Base-by-base conservation (phyloP, 179 eudicot species). In the Silene vulgaris region DNA sequence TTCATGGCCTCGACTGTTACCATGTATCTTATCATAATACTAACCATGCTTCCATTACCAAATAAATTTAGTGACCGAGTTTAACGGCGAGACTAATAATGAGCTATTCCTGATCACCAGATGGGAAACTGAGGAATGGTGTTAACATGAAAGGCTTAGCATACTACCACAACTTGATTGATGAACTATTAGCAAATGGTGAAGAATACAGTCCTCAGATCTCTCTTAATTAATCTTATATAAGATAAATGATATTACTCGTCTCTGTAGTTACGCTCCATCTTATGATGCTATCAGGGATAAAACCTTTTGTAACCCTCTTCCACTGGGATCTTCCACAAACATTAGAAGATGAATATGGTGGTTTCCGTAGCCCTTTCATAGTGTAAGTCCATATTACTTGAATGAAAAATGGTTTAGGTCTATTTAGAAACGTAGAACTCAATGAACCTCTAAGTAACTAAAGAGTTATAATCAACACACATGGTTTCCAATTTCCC, bases 311-410 rank as follows among this genome's bases (percentile, higher is more conserved):
- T 63, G 87, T 85, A 28, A 90, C 95, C 19, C 75, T 90, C 54
- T 90, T 85, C 70, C 95, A 90, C 13, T 90, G 92, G 92, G 96
- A 90, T 80, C 76, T 86, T 26, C 96, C 92, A 16, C 92, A 87
- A 83, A 80, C 85, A 7, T 77, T 90, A 14, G 85, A 87, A 74
- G 86, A 82, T 52, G 83, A 80, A 69, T 90, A 88, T 75, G 85
- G 78, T n/a, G 90, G 95, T 72, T 90, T 88, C 61, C 80, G 79
- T 32, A 87, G 85, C 75, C 80, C 81, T 43, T 26, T 19, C 1
- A 76, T 90, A 61, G 82, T 82, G 96, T 89, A 80, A 82, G 96
- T 60, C 59, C 20, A 45, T 64, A 16, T 61, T 28, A 28, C 13
- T 5, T 40, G 4, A 28, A 19, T 20, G 50, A 13, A 0, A 0